Percentiles rank a stretch among this genome's conserved stretches.
phyloP scores from a whole-genome alignment of 176 grass and related monocot genomes.

The Triticum turgidum region DNA sequence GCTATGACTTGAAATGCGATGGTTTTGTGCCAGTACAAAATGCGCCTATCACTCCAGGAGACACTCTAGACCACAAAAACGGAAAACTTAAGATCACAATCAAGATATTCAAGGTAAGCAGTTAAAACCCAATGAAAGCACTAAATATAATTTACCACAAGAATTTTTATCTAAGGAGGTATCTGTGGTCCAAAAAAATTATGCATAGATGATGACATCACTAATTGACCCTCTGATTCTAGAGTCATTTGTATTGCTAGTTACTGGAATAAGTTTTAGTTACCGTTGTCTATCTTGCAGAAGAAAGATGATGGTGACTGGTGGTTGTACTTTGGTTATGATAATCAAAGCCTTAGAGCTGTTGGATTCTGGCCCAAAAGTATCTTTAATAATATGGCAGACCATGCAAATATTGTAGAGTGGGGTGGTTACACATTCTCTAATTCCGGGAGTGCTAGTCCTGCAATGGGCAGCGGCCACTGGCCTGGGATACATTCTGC shows the following conservation, averaged over 20 bases:
- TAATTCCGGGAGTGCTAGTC: neutral
- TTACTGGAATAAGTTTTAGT: neutral
- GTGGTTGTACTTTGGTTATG: neutral
- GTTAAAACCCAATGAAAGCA: neutral
- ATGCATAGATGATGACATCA: neutral
- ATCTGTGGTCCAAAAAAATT: neutral
- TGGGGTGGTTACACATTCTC: neutral
- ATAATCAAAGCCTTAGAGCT: neutral
- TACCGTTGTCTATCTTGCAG: neutral
- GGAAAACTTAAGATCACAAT: constrained; percentile 1
- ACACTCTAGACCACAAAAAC: neutral
- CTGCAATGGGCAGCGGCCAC: constrained; percentile 18
- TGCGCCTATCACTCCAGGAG: constrained; percentile 16
- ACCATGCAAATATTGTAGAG: neutral
- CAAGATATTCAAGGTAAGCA: constrained; percentile 22
- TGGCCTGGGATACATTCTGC: neutral
- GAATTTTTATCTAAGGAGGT: neutral
- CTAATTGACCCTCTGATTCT: neutral
- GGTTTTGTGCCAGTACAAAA: constrained; percentile 5
- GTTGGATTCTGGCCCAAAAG: constrained; percentile 23
- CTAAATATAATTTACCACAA: neutral
- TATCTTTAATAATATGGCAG: neutral
- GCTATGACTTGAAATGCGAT: neutral
- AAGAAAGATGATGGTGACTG: neutral
- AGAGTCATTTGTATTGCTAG: neutral